phyloP scores from a whole-genome alignment of 1,139 yeast species.

The Geotrichum restrictum region DNA sequence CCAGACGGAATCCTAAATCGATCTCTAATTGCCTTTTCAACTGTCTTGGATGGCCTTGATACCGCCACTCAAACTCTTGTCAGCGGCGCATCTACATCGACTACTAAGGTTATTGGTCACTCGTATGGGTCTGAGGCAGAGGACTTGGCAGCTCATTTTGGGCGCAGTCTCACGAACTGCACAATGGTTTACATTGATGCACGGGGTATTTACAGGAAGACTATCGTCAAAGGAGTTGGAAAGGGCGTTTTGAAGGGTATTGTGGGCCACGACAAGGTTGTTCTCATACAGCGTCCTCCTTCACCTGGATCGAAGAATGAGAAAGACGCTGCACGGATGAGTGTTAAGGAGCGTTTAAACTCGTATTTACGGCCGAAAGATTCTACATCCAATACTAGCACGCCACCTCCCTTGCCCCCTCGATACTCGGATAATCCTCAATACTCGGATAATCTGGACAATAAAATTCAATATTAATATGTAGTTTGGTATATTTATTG shows the following conservation, averaged over 20 bases:
- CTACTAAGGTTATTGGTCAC: constrained; percentile 19
- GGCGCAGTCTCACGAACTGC: constrained; percentile 15
- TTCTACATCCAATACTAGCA: too few relatives aligned
- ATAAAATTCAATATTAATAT: constrained; percentile 4
- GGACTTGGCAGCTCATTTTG: constrained; percentile 13
- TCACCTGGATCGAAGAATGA: too few relatives aligned
- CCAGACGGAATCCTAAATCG: constrained; percentile 10
- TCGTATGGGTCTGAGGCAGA: constrained; percentile 20
- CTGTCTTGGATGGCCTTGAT: constrained; percentile 21
- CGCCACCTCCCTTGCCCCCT: too few relatives aligned
- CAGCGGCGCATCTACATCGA: constrained; percentile 10
- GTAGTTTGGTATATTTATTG: too few relatives aligned
- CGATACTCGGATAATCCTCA: too few relatives aligned
- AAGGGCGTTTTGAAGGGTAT: constrained; percentile 9
- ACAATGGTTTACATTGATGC: constrained; percentile 19
- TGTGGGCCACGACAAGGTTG: constrained; percentile 7
- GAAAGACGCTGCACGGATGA: neutral
- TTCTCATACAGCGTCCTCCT: neutral
- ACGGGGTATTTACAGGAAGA: constrained; percentile 19
- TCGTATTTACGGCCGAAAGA: too few relatives aligned
- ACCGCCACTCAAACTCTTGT: constrained; percentile 15
- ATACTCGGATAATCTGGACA: neutral
- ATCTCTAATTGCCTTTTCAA: constrained; percentile 20
- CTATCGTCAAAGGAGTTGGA: constrained; percentile 19
- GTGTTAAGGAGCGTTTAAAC: too few relatives aligned